phyloP scores from a whole-genome alignment of 2,329 filamentous ascomycete genomes.

The Scortechinia acanthostroma region DNA sequence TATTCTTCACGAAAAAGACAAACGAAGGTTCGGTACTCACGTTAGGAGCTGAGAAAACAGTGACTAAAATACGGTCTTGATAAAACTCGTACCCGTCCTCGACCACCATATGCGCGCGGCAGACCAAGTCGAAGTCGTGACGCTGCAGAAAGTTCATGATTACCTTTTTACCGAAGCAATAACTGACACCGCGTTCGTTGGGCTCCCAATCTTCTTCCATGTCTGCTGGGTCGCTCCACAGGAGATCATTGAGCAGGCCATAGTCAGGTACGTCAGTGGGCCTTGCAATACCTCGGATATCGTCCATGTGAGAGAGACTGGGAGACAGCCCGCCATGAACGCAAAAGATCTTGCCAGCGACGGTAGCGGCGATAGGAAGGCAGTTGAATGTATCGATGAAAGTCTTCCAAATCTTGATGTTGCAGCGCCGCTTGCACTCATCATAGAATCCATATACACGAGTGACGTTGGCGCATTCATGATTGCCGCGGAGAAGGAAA shows the following conservation, averaged over 20 bases:
- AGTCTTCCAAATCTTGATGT: constrained; percentile 96
- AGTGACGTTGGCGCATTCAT: constrained; percentile 94
- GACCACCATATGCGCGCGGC: constrained; percentile 96
- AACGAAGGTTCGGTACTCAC: constrained; percentile 47
- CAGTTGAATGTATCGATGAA: constrained; percentile 97
- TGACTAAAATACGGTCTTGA: constrained; percentile 87
- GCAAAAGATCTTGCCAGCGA: constrained; percentile 95
- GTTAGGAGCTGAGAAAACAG: constrained; percentile 94
- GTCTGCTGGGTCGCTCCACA: constrained; percentile 96
- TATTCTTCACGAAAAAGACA: not conserved
- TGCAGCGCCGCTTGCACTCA: constrained; percentile 91
- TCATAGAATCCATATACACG: constrained; percentile 97
- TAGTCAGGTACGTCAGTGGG: constrained; percentile 97
- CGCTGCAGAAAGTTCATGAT: constrained; percentile 91
- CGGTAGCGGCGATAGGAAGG: constrained; percentile 86
- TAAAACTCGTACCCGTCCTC: constrained; percentile 99
- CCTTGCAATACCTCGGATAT: constrained; percentile 89
- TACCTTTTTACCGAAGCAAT: constrained; percentile 97
- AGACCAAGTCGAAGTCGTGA: constrained; percentile 96
- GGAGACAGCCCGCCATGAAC: constrained; percentile 93
- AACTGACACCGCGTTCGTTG: constrained; percentile 93
- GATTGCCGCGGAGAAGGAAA: constrained; percentile 87
- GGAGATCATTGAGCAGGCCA: constrained; percentile 83
- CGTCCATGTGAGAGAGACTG: constrained; percentile 90
- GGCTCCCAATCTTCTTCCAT: constrained; percentile 98